A percentile compares a stretch with the other conserved stretches of the same genome.
These are phyloP conservation scores for Prunus dulcis DNA, from an alignment of 306 rosid species.

Conservation along the genomic window DNA sequence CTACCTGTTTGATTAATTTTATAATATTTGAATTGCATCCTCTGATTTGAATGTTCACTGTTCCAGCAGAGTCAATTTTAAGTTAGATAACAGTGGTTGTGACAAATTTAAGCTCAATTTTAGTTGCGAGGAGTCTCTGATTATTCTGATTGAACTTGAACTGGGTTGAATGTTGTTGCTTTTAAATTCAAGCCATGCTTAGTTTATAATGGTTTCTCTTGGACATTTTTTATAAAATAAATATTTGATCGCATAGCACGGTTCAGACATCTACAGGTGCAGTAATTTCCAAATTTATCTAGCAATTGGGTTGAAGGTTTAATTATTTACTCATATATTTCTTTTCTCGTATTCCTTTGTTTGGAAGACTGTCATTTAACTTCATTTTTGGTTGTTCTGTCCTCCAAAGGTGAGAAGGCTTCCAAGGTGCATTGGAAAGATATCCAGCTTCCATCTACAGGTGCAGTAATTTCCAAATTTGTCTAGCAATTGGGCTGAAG, in stretches of 20 bases:
- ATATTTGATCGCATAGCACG: not conserved
- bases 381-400: constrained; percentile 39
- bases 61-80: not conserved
- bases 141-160: not conserved
- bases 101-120: not conserved
- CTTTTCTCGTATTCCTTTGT: constrained; percentile 10
- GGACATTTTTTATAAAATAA: not conserved
- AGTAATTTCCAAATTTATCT: not conserved
- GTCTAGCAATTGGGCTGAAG: not conserved
- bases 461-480: no score
- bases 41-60: not conserved
- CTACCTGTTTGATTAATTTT: not conserved
- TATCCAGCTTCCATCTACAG: constrained; percentile 26
- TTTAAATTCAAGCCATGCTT: not conserved
- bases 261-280: not conserved
- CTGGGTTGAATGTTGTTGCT: not conserved
- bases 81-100: not conserved
- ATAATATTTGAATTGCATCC: not conserved
- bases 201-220: not conserved
- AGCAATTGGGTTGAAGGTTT: not conserved
- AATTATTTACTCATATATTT: not conserved
- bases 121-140: not conserved
- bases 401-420: constrained; percentile 54
- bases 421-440: constrained; percentile 46
- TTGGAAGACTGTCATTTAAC: constrained; percentile 35